A percentile compares a stretch with the other conserved stretches of the same genome.
Evolutionary conservation across 208 protist genomes (phyloP).

Genomic region (Leishmania arabica): DNA sequence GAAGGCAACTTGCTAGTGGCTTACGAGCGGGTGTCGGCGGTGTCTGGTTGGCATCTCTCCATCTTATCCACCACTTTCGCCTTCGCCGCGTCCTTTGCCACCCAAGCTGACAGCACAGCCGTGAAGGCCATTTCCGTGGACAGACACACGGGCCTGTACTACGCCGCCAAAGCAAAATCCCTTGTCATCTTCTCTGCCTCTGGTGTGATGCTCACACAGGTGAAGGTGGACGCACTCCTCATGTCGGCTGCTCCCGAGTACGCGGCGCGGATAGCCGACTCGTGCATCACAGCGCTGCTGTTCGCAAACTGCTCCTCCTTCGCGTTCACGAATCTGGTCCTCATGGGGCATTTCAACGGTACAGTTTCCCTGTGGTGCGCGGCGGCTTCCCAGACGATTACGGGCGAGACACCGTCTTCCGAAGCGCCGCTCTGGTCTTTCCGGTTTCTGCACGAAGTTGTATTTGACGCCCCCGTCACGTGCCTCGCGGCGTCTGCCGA

Average conservation of each 20-base stretch:
- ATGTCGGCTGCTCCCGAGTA: conserved; percentile 17
- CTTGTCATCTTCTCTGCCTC: conserved; percentile 42
- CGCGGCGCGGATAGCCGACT: conserved; percentile 15
- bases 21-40: conserved; percentile 27
- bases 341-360: conserved; percentile 29
- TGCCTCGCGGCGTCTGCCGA: conserved; percentile 14
- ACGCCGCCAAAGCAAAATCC: conserved; percentile 38
- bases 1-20: conserved; percentile 46
- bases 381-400: conserved; percentile 22
- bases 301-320: conserved; percentile 32
- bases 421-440: conserved; percentile 31
- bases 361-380: conserved; percentile 32
- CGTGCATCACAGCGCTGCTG: conserved; percentile 24
- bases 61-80: conserved; percentile 33
- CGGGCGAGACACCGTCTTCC: conserved; percentile 2
- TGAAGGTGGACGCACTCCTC: conserved; percentile 31
- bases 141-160: conserved; percentile 33
- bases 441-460: conserved; percentile 25
- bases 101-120: conserved; percentile 27
- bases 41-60: conserved; percentile 60
- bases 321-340: conserved; percentile 22
- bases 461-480: conserved; percentile 25
- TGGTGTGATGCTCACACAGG: conserved; percentile 40
- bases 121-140: conserved; percentile 41
- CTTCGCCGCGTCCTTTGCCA: conserved; percentile 35